Evolutionary conservation across 2,329 filamentous ascomycete genomes (phyloP).

Genomic region (Xylaria sp.): DNA sequence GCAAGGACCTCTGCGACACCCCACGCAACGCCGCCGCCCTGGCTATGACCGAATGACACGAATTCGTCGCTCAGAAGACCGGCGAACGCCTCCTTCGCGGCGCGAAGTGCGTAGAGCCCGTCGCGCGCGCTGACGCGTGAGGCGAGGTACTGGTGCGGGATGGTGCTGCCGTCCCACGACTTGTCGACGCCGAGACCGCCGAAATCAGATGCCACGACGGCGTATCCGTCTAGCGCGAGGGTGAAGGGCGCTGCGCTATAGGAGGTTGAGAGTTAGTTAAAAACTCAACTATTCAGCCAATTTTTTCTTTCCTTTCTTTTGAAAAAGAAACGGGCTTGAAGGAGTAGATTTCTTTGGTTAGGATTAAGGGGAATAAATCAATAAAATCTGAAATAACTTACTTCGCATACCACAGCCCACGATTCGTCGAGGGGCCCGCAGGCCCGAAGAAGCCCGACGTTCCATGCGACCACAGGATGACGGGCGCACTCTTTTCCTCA

Average conservation of each 20-base stretch:
- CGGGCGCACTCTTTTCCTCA: conserved; percentile 2
- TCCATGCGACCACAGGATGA: conserved; percentile 58
- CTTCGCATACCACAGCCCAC: conserved; percentile 53
- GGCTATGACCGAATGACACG: conserved; percentile 43
- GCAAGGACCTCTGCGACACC: conserved; percentile 41
- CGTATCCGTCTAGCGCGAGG: conserved; percentile 55
- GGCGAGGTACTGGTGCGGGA: conserved; percentile 55
- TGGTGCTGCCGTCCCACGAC: conserved; percentile 47
- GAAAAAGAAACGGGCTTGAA: neutral
- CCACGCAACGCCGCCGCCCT: conserved; percentile 48
- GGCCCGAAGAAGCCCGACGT: conserved; percentile 54
- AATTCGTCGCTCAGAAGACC: conserved; percentile 50
- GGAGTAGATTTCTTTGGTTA: neutral
- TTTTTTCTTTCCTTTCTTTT: no score
- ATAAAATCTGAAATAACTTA: neutral
- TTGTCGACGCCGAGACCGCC: conserved; percentile 55
- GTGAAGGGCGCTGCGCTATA: conserved; percentile 51
- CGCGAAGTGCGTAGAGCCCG: conserved; percentile 54
- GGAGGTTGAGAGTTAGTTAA: neutral
- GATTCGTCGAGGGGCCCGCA: conserved; percentile 54
- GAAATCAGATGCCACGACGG: conserved; percentile 58
- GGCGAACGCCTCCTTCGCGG: conserved; percentile 55
- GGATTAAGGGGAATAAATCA: neutral
- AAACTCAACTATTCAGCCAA: no score
- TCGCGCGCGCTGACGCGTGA: conserved; percentile 54